Evolutionary conservation across 257 asterid genomes (phyloP).

Genomic region (Ballota nigra): DNA sequence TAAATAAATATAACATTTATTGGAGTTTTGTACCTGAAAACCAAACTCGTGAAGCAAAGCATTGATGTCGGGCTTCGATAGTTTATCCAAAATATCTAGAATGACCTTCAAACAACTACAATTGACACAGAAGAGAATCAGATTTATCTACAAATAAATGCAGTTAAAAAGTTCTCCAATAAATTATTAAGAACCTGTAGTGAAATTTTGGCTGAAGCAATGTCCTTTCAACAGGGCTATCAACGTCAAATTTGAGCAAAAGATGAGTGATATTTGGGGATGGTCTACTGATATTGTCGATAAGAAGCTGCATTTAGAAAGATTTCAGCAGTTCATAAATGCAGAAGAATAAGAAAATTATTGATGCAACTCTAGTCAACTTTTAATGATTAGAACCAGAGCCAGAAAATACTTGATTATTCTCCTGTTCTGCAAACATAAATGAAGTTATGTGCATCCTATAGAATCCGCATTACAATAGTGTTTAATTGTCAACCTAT

Average conservation of each 20-base stretch:
- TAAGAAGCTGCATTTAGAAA: slow-evolving; percentile 68
- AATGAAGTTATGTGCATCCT: slow-evolving; percentile 3
- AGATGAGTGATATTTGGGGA: slow-evolving; percentile 88
- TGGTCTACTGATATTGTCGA: slow-evolving; percentile 81
- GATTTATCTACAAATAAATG: slow-evolving; percentile 13
- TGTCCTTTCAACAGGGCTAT: slow-evolving; percentile 78
- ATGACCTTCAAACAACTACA: slow-evolving; percentile 93
- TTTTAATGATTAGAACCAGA: neutral
- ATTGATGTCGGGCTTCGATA: slow-evolving; percentile 76
- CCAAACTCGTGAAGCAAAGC: slow-evolving; percentile 92
- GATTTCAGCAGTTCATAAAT: neutral
- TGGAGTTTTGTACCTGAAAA: slow-evolving; percentile 60
- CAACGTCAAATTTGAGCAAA: slow-evolving; percentile 84
- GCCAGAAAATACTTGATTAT: neutral
- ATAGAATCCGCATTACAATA: neutral
- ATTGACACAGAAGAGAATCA: slow-evolving; percentile 25
- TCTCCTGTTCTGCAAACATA: slow-evolving; percentile 10
- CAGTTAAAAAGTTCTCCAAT: neutral
- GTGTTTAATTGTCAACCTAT: neutral
- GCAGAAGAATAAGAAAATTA: slow-evolving; percentile 5
- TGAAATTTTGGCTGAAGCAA: slow-evolving; percentile 88
- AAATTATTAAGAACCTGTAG: slow-evolving; percentile 57
- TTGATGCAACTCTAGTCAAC: neutral
- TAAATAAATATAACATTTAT: slow-evolving; percentile 1
- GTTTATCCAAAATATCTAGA: slow-evolving; percentile 82